Base-by-base conservation (phyloP, 805 yeast genomes). In the Limtongia smithiae region DNA sequence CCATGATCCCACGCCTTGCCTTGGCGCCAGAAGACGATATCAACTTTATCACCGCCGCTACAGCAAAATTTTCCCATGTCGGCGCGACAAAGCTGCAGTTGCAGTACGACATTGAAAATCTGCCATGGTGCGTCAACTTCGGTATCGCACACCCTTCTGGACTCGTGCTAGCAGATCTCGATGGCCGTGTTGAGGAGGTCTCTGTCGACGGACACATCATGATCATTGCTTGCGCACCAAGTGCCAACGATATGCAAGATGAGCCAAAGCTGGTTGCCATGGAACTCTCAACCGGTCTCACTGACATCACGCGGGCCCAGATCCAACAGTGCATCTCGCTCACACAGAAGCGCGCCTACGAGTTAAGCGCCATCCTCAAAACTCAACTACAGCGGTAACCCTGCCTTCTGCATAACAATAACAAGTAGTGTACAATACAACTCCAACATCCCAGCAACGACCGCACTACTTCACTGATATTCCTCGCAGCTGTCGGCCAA, bases 1-100 rank as follows among this genome's bases (percentile, higher is more conserved):
- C 81, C 2, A 69, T 68, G 56, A 70, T 87, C 34, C 95, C 95
- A 11, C 66, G 17, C 21, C 33, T 28, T 9, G 35, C 36, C 22
- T 18, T 24, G n/a, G 30, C 34, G 37, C 22, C 51, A 17, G 39
- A 34, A 6, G 52, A 36, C 14, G 33, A 22, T 25, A 21, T 34
- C 8, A 41, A 34, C 20, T 38, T 46, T 32, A 27, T 17, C 17
- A 17, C 27, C 14, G 27, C 17, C 3, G 18, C 41, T 11, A 34
- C 18, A 4, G 17, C 44, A 21, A 25, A 17, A 35, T 52, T 52
- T 27, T 48, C 54, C 15, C 31, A 32, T 3, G 14, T 44, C 14
- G 37, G 41, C 7, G 15, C 41, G 1, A 22, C 28, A 22, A 45
- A 41, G 33, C 24, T 48, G 20, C 21, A 8, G 27, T 18, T 52